Conservation (phyloP, 495 filamentous ascomycete species). For the Podospora sp. region DNA sequence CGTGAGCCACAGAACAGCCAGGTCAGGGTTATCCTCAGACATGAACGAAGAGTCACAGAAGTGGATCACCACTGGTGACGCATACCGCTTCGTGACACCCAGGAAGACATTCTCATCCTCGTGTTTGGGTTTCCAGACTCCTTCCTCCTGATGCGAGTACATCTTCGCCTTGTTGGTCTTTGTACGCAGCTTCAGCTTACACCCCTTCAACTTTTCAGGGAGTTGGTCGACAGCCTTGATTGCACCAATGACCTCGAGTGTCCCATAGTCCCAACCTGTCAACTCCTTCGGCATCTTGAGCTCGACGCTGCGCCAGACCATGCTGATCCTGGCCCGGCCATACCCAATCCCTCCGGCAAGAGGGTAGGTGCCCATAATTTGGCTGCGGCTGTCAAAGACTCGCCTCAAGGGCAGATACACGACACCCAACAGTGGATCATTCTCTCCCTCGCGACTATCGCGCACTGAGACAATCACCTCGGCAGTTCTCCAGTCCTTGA, state of each 20-base stretch:
- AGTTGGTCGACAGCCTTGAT: conserved; percentile 40
- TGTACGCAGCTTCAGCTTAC: conserved; percentile 59
- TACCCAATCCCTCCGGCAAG: conserved; percentile 68
- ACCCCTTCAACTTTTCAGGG: conserved; percentile 43
- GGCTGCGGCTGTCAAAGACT: conserved; percentile 58
- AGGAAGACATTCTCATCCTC: conserved; percentile 51
- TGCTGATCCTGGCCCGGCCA: conserved; percentile 63
- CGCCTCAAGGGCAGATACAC: conserved; percentile 64
- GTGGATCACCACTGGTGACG: conserved; percentile 60
- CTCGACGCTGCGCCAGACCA: conserved; percentile 70
- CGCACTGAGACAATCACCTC: conserved; percentile 68
- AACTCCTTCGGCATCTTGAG: conserved; percentile 56
- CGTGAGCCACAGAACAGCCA: conserved; percentile 67
- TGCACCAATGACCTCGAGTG: conserved; percentile 55
- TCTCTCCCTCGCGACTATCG: conserved; percentile 65
- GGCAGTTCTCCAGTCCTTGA: conserved; percentile 66
- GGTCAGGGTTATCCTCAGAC: conserved; percentile 58
- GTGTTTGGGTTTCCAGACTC: conserved; percentile 37
- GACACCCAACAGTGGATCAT: conserved; percentile 67
- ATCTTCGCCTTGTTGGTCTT: conserved; percentile 58
- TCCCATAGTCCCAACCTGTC: conserved; percentile 69
- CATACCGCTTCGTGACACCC: conserved; percentile 64
- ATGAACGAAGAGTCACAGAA: conserved; percentile 56
- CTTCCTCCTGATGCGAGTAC: conserved; percentile 40
- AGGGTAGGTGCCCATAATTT: conserved; percentile 64